Conservation (phyloP, 352 stramenopile species). For the Blastocystis sp. region DNA sequence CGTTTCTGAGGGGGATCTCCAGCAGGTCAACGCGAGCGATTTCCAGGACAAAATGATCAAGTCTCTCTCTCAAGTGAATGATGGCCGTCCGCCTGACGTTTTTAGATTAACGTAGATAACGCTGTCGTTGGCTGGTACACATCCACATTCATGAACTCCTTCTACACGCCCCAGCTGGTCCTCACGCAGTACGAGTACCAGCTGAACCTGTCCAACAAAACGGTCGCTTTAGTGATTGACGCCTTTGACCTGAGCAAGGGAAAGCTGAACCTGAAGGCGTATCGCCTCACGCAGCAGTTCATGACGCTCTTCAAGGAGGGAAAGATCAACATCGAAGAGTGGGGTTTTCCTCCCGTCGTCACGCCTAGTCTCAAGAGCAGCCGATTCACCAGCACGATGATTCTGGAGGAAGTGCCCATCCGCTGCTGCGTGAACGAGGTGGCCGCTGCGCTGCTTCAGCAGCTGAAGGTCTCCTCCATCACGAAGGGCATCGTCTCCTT, state of each 20-base stretch:
- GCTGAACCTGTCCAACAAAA: conserved; percentile 34
- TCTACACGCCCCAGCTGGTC: conserved; percentile 55
- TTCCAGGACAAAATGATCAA: conserved; percentile 59
- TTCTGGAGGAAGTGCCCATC: conserved; percentile 51
- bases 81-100: background rate
- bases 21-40: conserved; percentile 15
- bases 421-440: conserved; percentile 19
- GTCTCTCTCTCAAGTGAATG: conserved; percentile 14
- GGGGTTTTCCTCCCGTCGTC: background rate
- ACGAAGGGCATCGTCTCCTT: background rate
- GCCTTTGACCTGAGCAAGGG: conserved; percentile 33
- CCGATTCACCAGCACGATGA: conserved; percentile 10
- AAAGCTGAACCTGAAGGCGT: conserved; percentile 64
- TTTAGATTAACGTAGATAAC: conserved; percentile 63
- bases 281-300: conserved; percentile 31
- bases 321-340: conserved; percentile 65
- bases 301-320: conserved; percentile 47
- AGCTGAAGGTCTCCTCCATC: conserved; percentile 13
- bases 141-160: conserved; percentile 67
- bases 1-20: conserved; percentile 29
- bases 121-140: conserved; percentile 62
- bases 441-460: conserved; percentile 14
- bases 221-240: conserved; percentile 53
- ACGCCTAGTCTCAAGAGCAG: conserved; percentile 4
- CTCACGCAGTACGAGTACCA: conserved; percentile 50